phyloP scores from a whole-genome alignment of 495 filamentous ascomycete species.

The Neurospora hispaniola region DNA sequence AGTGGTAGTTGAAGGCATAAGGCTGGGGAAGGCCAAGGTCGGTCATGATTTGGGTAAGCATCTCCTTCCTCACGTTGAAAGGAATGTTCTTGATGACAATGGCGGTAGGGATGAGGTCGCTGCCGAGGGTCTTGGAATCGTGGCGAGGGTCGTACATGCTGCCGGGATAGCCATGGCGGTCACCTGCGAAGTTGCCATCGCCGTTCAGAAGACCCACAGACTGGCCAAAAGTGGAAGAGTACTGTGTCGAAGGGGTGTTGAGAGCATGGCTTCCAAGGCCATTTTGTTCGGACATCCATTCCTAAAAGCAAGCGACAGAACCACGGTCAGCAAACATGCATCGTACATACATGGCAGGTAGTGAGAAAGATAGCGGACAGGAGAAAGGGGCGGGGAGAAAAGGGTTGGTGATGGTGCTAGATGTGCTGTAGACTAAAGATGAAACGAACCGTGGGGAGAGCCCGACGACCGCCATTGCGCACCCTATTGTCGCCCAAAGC shows the following conservation, averaged over 20 bases:
- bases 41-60: conserved; percentile 84
- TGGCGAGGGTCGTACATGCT: conserved; percentile 25
- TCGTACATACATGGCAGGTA: conserved; percentile 1
- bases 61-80: conserved; percentile 96
- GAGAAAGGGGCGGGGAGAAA: neutral
- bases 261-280: conserved; percentile 30
- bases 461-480: conserved; percentile 33
- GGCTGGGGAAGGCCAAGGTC: conserved; percentile 82
- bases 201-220: conserved; percentile 22
- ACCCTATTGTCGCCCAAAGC: conserved; percentile 37
- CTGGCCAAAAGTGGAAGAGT: conserved; percentile 16
- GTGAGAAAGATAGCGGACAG: neutral
- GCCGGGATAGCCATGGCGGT: conserved; percentile 19
- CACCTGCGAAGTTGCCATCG: conserved; percentile 15
- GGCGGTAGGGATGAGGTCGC: conserved; percentile 88
- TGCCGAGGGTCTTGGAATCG: conserved; percentile 25
- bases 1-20: conserved; percentile 99
- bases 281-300: conserved; percentile 36
- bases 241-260: conserved; percentile 26
- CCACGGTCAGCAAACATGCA: neutral
- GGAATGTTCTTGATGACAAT: conserved; percentile 99
- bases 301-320: conserved; percentile 21
- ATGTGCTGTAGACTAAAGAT: neutral
- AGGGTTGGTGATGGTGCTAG: neutral
- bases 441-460: conserved; percentile 37